phyloP scores from a whole-genome alignment of 306 rosid species.

The Acacia crassicarpa region DNA sequence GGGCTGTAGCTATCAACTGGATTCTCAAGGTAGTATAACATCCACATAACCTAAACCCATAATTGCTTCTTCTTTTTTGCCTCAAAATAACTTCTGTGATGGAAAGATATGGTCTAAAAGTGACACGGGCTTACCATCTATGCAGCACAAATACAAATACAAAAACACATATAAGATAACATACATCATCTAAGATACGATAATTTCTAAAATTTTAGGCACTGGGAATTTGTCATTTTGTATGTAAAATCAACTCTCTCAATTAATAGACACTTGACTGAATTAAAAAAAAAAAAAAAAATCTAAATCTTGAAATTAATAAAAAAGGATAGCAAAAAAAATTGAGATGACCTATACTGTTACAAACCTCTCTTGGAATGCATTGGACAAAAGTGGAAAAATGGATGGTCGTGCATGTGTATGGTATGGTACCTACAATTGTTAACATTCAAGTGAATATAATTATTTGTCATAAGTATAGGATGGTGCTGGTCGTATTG shows the following conservation, averaged over 20 bases:
- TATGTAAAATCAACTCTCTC: background rate
- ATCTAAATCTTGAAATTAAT: background rate
- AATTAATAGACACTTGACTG: background rate
- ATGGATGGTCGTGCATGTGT: background rate
- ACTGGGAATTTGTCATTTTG: background rate
- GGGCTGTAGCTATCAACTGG: conserved; percentile 97
- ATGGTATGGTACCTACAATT: background rate
- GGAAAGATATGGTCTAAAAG: background rate
- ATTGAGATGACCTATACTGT: background rate
- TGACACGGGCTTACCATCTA: background rate
- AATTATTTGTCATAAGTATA: conserved; percentile 25
- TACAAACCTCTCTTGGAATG: background rate
- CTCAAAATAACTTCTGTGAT: background rate
- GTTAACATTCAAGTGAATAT: conserved; percentile 21
- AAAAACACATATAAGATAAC: background rate
- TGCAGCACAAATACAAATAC: background rate
- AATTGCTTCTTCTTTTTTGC: background rate
- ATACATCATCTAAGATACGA: background rate
- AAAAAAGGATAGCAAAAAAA: background rate
- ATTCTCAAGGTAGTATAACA: conserved; percentile 72
- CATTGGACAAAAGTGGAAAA: background rate
- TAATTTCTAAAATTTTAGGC: background rate
- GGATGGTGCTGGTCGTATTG: conserved; percentile 99
- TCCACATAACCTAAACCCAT: background rate
- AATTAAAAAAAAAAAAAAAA: background rate